Evolutionary conservation across 140 eudicot genomes (phyloP), one percentile per base, ranked within the genome.

Genomic region (Anethum foeniculum): DNA sequence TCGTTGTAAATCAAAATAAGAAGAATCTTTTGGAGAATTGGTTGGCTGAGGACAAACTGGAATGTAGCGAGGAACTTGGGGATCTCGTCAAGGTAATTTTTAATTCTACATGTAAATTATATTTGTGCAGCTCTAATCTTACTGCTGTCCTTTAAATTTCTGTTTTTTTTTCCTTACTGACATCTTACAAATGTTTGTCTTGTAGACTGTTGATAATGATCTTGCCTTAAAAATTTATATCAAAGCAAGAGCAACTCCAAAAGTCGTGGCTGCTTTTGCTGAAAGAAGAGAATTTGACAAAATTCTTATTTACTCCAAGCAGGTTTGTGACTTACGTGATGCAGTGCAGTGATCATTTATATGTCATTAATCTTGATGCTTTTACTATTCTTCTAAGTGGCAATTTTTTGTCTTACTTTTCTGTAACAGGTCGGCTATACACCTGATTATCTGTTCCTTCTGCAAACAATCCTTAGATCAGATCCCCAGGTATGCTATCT

Each of bases 281-380:
- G 99, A 92, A 88, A 90, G 97, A 18, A 89, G 97, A 87, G 99
- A 95, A 84, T 95, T 95, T n/a, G 99, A 95, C 89, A 95, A 95
- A 87, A 92, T 95, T 69, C 83, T 95, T 82, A 88, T 95, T 28
- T 95, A 95, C 86, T 95, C 99, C 30, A 92, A 95, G 86, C 97
- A 95, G 99, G 99, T 92, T 25, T 76, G 82, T 81, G 60, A 51
- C 28, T 28, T 80, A 7, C n/a, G 41, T 56, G 18, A 56, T 46
- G 34, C 78, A 48, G 71, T 65, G 78, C 46, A 23, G 16, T 76
- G 58, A 30, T 62, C 32, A 76, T 14, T 49, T 30, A 38, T 16
- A 47, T 28, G 15, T 19, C 18, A 32, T 75, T 25, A 46, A 25
- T 19, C 27, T 71, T 36, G 5, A 32, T 30, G 74, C 44, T 68